Evolutionary conservation across 106 monocot genomes (phyloP).

Genomic region (Dioscorea dumetorum): DNA sequence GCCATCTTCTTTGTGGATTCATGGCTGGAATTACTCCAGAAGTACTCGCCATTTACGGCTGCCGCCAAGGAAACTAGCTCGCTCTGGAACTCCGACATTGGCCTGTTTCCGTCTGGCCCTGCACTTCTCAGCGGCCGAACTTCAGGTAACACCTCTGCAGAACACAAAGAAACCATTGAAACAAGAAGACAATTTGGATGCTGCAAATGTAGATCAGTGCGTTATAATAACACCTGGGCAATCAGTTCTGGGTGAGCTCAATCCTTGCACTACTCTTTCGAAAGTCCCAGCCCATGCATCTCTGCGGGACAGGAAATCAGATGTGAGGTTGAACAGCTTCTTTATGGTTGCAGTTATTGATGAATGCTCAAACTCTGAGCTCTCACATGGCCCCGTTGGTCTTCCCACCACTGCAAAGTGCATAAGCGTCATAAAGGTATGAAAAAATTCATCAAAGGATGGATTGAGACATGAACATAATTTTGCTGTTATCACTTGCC

Average conservation of each 20-base stretch:
- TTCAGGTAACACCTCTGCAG: conserved; percentile 50
- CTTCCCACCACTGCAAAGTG: conserved; percentile 36
- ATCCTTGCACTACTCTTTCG: conserved; percentile 34
- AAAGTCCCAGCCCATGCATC: conserved; percentile 91
- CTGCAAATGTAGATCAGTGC: not conserved
- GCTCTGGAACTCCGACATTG: conserved; percentile 60
- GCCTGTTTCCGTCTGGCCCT: conserved; percentile 25
- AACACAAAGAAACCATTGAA: not conserved
- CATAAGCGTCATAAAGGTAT: not conserved
- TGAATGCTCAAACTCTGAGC: conserved; percentile 77
- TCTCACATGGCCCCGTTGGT: conserved; percentile 46
- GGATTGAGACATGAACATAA: not conserved
- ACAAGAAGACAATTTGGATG: not conserved
- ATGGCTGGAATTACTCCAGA: conserved; percentile 15
- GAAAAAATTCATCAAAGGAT: not conserved
- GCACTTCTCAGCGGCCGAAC: conserved; percentile 17
- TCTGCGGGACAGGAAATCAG: conserved; percentile 51
- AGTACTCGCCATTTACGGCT: conserved; percentile 38
- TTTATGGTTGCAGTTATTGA: conserved; percentile 81
- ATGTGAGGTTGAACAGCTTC: conserved; percentile 62
- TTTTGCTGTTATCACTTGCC: conserved; percentile 15
- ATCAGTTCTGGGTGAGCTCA: conserved; percentile 52
- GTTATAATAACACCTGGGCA: conserved; percentile 38
- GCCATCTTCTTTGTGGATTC: conserved; percentile 51
- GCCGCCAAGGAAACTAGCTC: conserved; percentile 59